phyloP scores from a whole-genome alignment of 305 asterid species.

The Nicotiana rustica region DNA sequence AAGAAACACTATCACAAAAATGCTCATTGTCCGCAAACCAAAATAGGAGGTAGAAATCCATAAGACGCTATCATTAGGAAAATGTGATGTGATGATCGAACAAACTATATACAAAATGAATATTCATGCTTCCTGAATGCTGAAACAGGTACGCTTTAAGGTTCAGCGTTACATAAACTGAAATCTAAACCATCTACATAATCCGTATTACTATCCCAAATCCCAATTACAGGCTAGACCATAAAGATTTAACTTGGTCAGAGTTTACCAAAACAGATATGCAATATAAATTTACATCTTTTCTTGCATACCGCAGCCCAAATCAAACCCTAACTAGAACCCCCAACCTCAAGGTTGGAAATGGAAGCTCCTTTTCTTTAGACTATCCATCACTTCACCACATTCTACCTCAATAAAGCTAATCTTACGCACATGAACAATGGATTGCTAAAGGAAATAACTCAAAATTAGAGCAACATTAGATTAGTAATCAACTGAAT shows the following conservation, averaged over 20 bases:
- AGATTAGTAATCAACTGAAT: conserved; percentile 19
- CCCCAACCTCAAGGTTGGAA: background rate
- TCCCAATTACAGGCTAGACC: background rate
- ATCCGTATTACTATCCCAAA: background rate
- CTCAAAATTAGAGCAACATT: background rate
- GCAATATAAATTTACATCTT: background rate
- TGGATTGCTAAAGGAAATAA: background rate
- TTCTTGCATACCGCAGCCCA: background rate
- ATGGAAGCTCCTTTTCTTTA: background rate
- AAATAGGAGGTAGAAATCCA: background rate
- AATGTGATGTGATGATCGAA: background rate
- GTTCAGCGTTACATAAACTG: background rate
- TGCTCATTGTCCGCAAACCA: background rate
- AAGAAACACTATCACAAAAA: background rate
- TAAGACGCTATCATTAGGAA: background rate
- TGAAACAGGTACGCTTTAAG: background rate
- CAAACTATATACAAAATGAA: background rate
- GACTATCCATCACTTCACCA: background rate
- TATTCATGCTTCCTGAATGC: conserved; percentile 3
- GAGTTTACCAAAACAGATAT: background rate
- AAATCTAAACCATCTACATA: background rate
- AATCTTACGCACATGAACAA: background rate
- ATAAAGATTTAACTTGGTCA: background rate
- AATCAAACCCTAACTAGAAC: background rate
- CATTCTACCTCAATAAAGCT: background rate